phyloP scores from a whole-genome alignment of 306 rosid species.

The Castanopsis chinensis region DNA sequence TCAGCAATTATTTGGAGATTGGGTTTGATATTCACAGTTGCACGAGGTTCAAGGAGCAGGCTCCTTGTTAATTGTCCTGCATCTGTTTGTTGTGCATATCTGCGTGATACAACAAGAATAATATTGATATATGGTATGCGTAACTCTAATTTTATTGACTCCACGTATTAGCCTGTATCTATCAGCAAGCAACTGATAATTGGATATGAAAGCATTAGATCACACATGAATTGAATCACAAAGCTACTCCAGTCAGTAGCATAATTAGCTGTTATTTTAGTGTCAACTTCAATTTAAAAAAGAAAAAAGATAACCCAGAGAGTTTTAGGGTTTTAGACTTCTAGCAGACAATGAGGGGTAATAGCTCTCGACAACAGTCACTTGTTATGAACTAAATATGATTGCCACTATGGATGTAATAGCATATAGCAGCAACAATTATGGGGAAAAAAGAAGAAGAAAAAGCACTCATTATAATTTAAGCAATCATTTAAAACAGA shows the following conservation, averaged over 20 bases:
- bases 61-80: constrained; percentile 94
- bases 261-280: not conserved
- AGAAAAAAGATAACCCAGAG: not conserved
- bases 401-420: not conserved
- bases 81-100: constrained; percentile 93
- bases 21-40: constrained; percentile 83
- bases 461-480: not conserved
- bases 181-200: not conserved
- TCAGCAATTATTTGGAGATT: constrained; percentile 94
- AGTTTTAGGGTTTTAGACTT: constrained; percentile 5
- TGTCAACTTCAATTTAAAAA: not conserved
- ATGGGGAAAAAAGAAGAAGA: not conserved
- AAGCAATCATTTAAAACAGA: constrained; percentile 7
- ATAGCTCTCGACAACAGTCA: not conserved
- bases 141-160: not conserved
- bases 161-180: not conserved
- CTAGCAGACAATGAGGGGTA: not conserved
- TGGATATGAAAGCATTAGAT: not conserved
- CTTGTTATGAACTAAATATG: not conserved
- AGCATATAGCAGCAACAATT: not conserved
- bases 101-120: constrained; percentile 20
- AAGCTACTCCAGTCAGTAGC: not conserved
- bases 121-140: not conserved
- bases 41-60: constrained; percentile 94
- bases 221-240: not conserved